Base-by-base conservation (phyloP, 352 stramenopile genomes). In the Globisporangium splendens region DNA sequence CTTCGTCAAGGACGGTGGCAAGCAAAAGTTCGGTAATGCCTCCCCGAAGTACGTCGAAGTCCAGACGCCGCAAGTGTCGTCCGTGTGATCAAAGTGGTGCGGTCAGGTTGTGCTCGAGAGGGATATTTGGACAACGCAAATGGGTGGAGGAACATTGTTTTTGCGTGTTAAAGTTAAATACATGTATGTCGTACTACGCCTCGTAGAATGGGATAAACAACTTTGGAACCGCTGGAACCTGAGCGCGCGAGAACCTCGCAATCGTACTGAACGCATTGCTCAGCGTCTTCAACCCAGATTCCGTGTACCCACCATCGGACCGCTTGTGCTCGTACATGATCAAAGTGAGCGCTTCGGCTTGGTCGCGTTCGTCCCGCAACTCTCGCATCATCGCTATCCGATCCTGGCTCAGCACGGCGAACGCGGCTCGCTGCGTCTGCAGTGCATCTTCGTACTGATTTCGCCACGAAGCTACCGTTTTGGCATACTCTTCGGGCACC, bases 241-340 rank as follows among this genome's bases (percentile, higher is more conserved):
- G 54, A 12, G 55, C 55, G 38, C 55, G 55, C 38, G 55, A 61
- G 46, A 61, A 55, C 3, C 55, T 46, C 21, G 55, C 54, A 33
- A 61, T 61, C 21, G 55, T 61, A 47, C 54, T 61, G 55, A 61
- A 61, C 55, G 55, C 55, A n/a, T 55, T 54, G 46, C 54, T 46
- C 33, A 61, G 33, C 20, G 54, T 47, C 35, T 54, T 46, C 15
- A 35, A 41, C 55, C 50, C 46, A 5, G 46, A 4, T 13, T n/a
- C 20, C 22, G 46, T 55, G 46, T 47, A 55, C 20, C 13, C 39
- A 3, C 46, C 47, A 1, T 18, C 17, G 13, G 46, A 22, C 1
- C 46, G 55, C 55, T 61, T 61, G 55, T 55, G 43, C 55, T 61
- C 55, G 55, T 61, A 61, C 55, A 61, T 61, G 22, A 61, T 31